A percentile compares a stretch with the other conserved stretches of the same genome.
phyloP scores from a whole-genome alignment of 148 eudicot species.

The Rhododendron griersonianum region DNA sequence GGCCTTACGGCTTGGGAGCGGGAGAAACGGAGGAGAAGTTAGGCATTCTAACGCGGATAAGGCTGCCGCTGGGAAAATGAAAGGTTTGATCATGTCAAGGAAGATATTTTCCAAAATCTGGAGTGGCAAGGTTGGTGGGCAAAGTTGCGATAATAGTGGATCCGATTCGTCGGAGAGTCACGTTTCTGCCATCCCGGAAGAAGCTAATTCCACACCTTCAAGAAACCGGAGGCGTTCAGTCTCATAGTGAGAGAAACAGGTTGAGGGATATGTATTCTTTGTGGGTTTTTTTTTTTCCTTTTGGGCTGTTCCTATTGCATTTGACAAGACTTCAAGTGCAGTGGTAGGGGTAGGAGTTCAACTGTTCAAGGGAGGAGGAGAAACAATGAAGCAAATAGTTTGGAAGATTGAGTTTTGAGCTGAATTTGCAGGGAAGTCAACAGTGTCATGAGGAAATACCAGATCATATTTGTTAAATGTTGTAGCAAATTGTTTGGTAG shows the following conservation, averaged over 20 bases:
- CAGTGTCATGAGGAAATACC: not conserved
- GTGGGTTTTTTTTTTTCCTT: not conserved
- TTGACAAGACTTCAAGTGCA: not conserved
- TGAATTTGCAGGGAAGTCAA: conserved; percentile 14
- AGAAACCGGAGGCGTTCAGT: conserved; percentile 60
- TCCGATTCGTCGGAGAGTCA: conserved; percentile 80
- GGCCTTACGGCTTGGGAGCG: conserved; percentile 52
- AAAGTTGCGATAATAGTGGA: conserved; percentile 58
- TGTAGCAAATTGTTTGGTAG: not conserved
- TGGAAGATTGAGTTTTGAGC: conserved; percentile 5
- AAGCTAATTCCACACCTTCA: conserved; percentile 48
- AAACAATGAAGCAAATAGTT: not conserved
- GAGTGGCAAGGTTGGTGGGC: conserved; percentile 47
- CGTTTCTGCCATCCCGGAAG: conserved; percentile 51
- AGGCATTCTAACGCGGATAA: conserved; percentile 21
- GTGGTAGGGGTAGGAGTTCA: not conserved
- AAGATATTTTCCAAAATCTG: conserved; percentile 68
- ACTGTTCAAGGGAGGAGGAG: not conserved
- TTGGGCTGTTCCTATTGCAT: not conserved
- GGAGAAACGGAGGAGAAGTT: conserved; percentile 12
- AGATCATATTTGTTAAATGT: not conserved
- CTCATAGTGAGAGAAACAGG: conserved; percentile 30
- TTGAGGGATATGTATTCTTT: conserved; percentile 5
- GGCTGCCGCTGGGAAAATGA: conserved; percentile 47
- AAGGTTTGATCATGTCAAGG: conserved; percentile 66